phyloP scores from a whole-genome alignment of 2,329 filamentous ascomycete genomes.

The Phaeosphaeriaceae sp. region DNA sequence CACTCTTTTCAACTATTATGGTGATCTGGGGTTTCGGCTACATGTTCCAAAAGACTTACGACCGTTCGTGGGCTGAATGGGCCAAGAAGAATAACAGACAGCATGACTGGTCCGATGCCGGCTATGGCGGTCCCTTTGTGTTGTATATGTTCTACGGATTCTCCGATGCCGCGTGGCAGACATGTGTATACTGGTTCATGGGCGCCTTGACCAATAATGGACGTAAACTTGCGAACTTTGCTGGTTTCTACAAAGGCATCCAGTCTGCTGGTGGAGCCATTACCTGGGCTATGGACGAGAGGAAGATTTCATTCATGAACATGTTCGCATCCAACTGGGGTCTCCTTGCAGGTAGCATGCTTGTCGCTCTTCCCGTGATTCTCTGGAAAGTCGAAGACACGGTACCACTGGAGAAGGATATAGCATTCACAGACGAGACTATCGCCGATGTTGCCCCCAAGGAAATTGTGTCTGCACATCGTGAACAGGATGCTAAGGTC shows the following conservation, averaged over 20 bases:
- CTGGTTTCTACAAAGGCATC: slow-evolving; percentile 88
- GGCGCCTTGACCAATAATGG: slow-evolving; percentile 90
- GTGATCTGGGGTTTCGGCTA: slow-evolving; percentile 84
- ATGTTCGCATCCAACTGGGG: slow-evolving; percentile 81
- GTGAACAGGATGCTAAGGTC: slow-evolving; percentile 36
- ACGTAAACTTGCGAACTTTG: slow-evolving; percentile 89
- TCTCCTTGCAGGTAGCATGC: slow-evolving; percentile 72
- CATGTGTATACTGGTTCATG: slow-evolving; percentile 94
- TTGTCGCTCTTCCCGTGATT: slow-evolving; percentile 81
- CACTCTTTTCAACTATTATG: slow-evolving; percentile 74
- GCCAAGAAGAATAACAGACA: slow-evolving; percentile 33
- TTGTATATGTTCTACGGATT: slow-evolving; percentile 90
- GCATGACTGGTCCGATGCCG: slow-evolving; percentile 70
- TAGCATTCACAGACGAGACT: slow-evolving; percentile 85
- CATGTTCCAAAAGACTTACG: slow-evolving; percentile 72
- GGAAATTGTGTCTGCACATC: slow-evolving; percentile 17
- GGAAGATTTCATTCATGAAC: slow-evolving; percentile 66
- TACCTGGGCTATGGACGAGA: slow-evolving; percentile 72
- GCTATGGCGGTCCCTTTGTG: slow-evolving; percentile 81
- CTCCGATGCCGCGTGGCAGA: slow-evolving; percentile 90
- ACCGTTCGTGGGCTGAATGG: slow-evolving; percentile 44
- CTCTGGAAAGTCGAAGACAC: slow-evolving; percentile 80
- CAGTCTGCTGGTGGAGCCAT: slow-evolving; percentile 86
- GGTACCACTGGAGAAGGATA: slow-evolving; percentile 79
- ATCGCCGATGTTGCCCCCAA: slow-evolving; percentile 67